Evolutionary conservation across 768 basidiomycete genomes (phyloP), one percentile per base, ranked within the genome.

Genomic region (Neoboletus magnificus): DNA sequence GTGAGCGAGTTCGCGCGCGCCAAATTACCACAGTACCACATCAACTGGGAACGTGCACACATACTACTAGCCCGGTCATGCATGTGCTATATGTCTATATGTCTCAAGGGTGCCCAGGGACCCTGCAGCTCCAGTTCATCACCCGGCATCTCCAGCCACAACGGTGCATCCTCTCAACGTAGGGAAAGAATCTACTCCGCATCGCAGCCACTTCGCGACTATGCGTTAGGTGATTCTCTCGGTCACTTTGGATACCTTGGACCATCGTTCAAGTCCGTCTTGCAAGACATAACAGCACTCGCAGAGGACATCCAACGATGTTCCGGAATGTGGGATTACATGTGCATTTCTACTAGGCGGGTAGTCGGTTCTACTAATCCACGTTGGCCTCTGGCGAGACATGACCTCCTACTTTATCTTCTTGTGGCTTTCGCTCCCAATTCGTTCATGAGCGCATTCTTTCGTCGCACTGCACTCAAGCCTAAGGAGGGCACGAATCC

Each of bases 401-500:
- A 55, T 8, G 55, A 55, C 11, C 42, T 55, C 15, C 2, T 25
- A 5, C 50, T 54, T 6, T 55, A 55, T 25, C 30, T 45, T 5
- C 50, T 55, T 10, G 13, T 35, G 15, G 35, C 35, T 35, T 35
- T 35, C 4, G 15, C 35, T 35, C 35, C 35, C 15, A 12, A 35
- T 35, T 35, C 35, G 13, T 16, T 35, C 35, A 16, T 35, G 35
- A 13, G 35, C 15, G 5, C 11, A 11, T 32, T 54, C 23, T 8
- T 53, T 23, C 55, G 51, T 11, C 18, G 25, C 0, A 12, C 13
- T 2, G 5, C 18, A 15, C 27, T 53, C 5, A 36, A 23, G n/a
- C 51, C 29, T 9, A 56, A 41, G 43, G 36, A 56, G 3, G 52
- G 55, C 37, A 40, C 37, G 8, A 56, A 54, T 29, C 55, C 55